A percentile compares a stretch with the other conserved stretches of the same genome.
Evolutionary conservation across 2,329 filamentous ascomycete genomes (phyloP).

Genomic region (Fusarium veterinarium): DNA sequence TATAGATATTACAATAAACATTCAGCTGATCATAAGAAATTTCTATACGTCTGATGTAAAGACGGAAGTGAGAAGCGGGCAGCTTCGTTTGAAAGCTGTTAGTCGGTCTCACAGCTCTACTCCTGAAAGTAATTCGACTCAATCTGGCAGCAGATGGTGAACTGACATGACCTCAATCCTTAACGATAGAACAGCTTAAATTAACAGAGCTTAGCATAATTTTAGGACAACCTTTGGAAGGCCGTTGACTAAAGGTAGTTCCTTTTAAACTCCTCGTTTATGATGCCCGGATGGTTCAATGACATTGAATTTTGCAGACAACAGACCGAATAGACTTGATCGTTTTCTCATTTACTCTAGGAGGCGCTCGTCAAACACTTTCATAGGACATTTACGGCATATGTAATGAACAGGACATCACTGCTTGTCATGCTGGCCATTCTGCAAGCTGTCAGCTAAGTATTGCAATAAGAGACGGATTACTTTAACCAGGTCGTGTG

Average conservation of each 20-base stretch:
- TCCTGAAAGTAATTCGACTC: too few species aligned
- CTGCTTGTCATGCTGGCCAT: background rate
- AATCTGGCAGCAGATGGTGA: too few species aligned
- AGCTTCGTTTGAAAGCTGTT: background rate
- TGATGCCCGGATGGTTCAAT: rapidly evolving
- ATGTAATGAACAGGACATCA: background rate
- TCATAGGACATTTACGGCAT: background rate
- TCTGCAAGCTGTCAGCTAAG: rapidly evolving
- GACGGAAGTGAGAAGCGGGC: background rate
- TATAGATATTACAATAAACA: too few species aligned
- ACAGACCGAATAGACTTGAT: background rate
- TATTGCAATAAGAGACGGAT: rapidly evolving
- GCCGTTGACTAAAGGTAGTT: background rate
- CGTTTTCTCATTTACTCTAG: background rate
- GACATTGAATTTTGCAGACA: background rate
- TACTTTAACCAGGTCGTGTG: background rate
- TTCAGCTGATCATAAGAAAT: background rate
- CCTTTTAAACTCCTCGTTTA: background rate
- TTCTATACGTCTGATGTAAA: background rate
- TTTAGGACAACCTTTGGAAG: background rate
- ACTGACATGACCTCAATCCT: too few species aligned
- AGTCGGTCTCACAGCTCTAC: too few species aligned
- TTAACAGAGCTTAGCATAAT: too few species aligned
- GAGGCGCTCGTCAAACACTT: background rate
- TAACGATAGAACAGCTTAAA: too few species aligned